Evolutionary conservation across 163 green algal species (phyloP), one percentile per base, ranked within the genome.

Genomic region (Chlorella variabilis): DNA sequence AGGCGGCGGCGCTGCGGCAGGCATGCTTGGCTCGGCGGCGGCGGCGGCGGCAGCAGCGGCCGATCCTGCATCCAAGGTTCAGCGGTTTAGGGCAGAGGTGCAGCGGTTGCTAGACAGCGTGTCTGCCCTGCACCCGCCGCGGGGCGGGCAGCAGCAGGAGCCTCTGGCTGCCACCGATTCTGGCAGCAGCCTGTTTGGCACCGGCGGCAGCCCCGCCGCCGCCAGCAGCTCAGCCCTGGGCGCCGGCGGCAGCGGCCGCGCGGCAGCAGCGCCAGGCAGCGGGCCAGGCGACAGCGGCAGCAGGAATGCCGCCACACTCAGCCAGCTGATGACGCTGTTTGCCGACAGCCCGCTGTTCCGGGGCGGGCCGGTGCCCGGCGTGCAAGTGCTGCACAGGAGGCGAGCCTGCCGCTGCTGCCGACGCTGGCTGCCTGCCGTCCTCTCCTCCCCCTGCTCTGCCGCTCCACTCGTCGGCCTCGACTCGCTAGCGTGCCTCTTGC

Each of bases 381-480:
- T 77, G 48, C 77, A 83, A 38, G 67, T 83, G 36, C 77, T 83
- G 77, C 77, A 83, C 51, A 33, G 42, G 13, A 58, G 73, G 73
- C 70, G 73, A 25, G 67, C 45, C 45, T 54, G 45, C 45, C 45
- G 11, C 45, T 54, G 45, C 45, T 54, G 45, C 15, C 11, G 45
- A n/a, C 45, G 51, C 51, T n/a, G 18, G 51, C 21, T 25, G 15
- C 51, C 51, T 62, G 4, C 45, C 45, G 45, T 15, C 45, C 45
- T 54, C 45, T 23, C 45, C 45, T 15, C 15, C 45, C 11, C 45
- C 45, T 54, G 45, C 45, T 15, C 45, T 54, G 45, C 11, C 45
- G 20, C 51, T 62, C 9, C 51, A 62, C 51, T n/a, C 51, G 4
- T n/a, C 51, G 9, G 20, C 51, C 51, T n/a, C 51, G 20, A 5